A percentile compares a stretch with the other conserved stretches of the same genome.
phyloP scores from a whole-genome alignment of 2,329 filamentous ascomycete genomes.

The Pseudogymnoascus sp. region DNA sequence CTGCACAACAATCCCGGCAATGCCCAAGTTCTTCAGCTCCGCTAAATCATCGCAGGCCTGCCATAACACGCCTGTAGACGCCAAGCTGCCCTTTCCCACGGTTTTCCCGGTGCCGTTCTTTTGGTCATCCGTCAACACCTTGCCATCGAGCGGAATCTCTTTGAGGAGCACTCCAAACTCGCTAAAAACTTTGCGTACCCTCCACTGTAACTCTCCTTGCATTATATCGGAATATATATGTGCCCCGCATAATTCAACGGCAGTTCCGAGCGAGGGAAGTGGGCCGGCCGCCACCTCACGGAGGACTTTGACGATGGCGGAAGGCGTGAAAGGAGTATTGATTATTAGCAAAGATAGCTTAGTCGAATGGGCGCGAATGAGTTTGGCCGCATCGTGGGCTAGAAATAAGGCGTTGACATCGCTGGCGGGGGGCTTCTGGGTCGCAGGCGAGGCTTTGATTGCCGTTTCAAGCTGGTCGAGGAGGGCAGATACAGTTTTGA shows the following conservation, averaged over 20 bases:
- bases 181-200: slow-evolving; percentile 51
- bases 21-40: slow-evolving; percentile 55
- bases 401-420: slow-evolving; percentile 54
- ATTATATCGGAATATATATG: slow-evolving; percentile 56
- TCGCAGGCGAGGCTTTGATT: slow-evolving; percentile 12
- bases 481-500: slow-evolving; percentile 19
- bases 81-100: slow-evolving; percentile 45
- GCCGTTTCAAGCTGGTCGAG: slow-evolving; percentile 22
- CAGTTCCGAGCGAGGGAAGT: slow-evolving; percentile 67
- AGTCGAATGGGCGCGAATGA: slow-evolving; percentile 76
- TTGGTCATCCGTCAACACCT: slow-evolving; percentile 40
- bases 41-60: slow-evolving; percentile 69
- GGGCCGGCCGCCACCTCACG: slow-evolving; percentile 64
- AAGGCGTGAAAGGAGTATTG: slow-evolving; percentile 77
- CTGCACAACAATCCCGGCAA: slow-evolving; percentile 61
- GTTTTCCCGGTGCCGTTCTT: slow-evolving; percentile 35
- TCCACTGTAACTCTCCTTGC: slow-evolving; percentile 53
- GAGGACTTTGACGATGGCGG: slow-evolving; percentile 64
- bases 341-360: slow-evolving; percentile 82
- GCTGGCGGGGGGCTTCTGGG: slow-evolving; percentile 11
- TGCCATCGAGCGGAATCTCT: slow-evolving; percentile 53
- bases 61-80: slow-evolving; percentile 74
- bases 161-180: slow-evolving; percentile 56
- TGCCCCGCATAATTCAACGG: slow-evolving; percentile 57
- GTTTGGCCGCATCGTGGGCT: slow-evolving; percentile 61